Conservation (phyloP, 1,139 yeast genomes). For the Lodderomyces theae region DNA sequence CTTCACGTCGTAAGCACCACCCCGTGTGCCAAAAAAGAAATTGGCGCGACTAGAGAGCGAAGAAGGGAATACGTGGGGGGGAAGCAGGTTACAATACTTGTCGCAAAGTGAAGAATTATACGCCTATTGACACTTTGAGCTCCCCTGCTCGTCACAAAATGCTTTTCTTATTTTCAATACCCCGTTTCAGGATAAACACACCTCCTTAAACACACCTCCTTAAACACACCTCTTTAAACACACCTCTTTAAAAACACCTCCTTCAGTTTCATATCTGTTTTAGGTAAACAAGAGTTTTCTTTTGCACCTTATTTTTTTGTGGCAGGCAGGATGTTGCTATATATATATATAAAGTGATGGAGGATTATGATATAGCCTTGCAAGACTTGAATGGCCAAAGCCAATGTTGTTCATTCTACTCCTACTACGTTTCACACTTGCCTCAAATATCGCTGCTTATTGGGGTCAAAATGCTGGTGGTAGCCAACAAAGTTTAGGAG, state of each 20-base stretch:
- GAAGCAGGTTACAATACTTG: too few species aligned
- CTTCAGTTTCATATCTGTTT: constrained; percentile 3
- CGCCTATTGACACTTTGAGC: too few species aligned
- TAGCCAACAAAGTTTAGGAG: constrained; percentile 54
- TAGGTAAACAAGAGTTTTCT: neutral
- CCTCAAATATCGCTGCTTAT: constrained; percentile 49
- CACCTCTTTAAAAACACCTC: constrained; percentile 1
- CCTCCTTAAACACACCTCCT: too few species aligned
- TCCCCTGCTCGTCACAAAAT: too few species aligned
- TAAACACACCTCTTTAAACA: neutral
- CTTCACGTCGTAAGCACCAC: neutral
- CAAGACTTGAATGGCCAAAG: neutral
- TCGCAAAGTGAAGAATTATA: neutral
- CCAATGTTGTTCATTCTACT: constrained; percentile 4
- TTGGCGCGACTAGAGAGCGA: neutral
- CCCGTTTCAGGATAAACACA: too few species aligned
- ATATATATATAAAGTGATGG: neutral
- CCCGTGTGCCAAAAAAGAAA: too few species aligned
- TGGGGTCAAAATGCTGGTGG: constrained; percentile 90
- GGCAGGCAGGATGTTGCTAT: neutral
- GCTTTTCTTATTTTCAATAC: too few species aligned
- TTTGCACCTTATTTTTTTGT: neutral
- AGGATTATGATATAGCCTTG: neutral
- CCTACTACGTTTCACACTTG: constrained; percentile 8
- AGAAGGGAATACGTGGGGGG: too few species aligned